A percentile compares a stretch with the other conserved stretches of the same genome.
These are phyloP conservation scores for Moricandia arvensis DNA, from an alignment of 345 rosid genomes.

Conservation along the genomic window DNA sequence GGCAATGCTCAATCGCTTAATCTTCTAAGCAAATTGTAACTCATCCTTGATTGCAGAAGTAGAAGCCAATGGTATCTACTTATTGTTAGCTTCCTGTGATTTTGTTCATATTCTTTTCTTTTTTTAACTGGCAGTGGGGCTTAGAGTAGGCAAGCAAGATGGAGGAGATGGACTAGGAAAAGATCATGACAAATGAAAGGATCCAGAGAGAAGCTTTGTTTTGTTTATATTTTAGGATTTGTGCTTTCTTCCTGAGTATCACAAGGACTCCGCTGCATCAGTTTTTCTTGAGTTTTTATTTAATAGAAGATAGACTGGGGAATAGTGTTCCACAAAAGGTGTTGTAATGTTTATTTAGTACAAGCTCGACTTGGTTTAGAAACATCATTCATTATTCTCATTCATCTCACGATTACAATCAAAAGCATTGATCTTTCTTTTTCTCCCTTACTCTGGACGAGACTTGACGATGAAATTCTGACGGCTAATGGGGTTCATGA, in stretches of 20 bases:
- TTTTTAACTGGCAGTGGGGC: conserved; percentile 10
- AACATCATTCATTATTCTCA: conserved; percentile 6
- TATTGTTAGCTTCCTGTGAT: not conserved
- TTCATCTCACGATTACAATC: not conserved
- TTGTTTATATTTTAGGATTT: conserved; percentile 31
- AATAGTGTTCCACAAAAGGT: conserved; percentile 10
- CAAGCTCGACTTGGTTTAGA: conserved; percentile 20
- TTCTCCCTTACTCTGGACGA: conserved; percentile 18
- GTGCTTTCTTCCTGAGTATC: conserved; percentile 10
- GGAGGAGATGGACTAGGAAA: conserved; percentile 38
- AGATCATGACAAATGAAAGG: conserved; percentile 35
- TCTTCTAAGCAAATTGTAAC: not conserved
- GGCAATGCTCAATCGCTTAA: not conserved
- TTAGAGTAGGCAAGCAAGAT: conserved; percentile 33
- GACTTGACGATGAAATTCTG: conserved; percentile 85
- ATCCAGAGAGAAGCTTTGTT: conserved; percentile 4
- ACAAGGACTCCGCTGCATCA: conserved; percentile 4
- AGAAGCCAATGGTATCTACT: not conserved
- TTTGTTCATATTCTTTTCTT: not conserved
- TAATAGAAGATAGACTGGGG: conserved; percentile 22
- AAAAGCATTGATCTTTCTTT: not conserved
- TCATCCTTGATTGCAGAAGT: not conserved
- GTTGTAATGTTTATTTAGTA: conserved; percentile 36
- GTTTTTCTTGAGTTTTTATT: conserved; percentile 7
- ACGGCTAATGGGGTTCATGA: conserved; percentile 91